Evolutionary conservation across 768 basidiomycete species (phyloP).

Genomic region (Hydnomerulius pinastri): DNA sequence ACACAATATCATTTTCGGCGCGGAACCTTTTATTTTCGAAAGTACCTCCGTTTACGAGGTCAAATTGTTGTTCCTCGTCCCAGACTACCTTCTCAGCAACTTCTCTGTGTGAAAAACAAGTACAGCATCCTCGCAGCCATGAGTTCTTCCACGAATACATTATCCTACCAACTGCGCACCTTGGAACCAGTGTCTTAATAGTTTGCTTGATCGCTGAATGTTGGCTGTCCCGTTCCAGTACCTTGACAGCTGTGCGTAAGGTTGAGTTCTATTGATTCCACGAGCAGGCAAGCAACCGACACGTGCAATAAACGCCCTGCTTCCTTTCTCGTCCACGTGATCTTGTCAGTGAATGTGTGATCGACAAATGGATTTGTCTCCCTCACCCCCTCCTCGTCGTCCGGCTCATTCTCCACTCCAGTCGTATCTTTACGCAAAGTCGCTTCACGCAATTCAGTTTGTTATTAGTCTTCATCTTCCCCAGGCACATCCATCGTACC

Average conservation of each 20-base stretch:
- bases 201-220: not conserved
- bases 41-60: constrained; percentile 6
- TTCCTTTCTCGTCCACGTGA: constrained; percentile 30
- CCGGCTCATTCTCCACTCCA: constrained; percentile 3
- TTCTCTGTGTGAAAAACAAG: too few relatives aligned
- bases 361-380: constrained; percentile 2
- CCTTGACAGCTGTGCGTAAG: constrained; percentile 7
- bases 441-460: constrained; percentile 14
- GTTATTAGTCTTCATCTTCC: constrained; percentile 5
- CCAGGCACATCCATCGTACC: constrained; percentile 30
- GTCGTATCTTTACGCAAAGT: constrained; percentile 7
- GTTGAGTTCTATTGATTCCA: constrained; percentile 14
- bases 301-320: constrained; percentile 10
- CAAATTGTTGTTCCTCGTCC: not conserved
- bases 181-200: not conserved
- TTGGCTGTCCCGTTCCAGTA: not conserved
- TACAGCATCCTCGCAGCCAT: too few relatives aligned
- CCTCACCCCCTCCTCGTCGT: not conserved
- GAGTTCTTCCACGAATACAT: too few relatives aligned
- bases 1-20: constrained; percentile 32
- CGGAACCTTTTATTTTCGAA: constrained; percentile 25
- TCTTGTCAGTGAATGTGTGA: not conserved
- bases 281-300: not conserved
- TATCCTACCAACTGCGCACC: not conserved
- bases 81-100: not conserved